Evolutionary conservation across 768 basidiomycete genomes (phyloP), one percentile per base, ranked within the genome.

Genomic region (Exidia glandulosa): DNA sequence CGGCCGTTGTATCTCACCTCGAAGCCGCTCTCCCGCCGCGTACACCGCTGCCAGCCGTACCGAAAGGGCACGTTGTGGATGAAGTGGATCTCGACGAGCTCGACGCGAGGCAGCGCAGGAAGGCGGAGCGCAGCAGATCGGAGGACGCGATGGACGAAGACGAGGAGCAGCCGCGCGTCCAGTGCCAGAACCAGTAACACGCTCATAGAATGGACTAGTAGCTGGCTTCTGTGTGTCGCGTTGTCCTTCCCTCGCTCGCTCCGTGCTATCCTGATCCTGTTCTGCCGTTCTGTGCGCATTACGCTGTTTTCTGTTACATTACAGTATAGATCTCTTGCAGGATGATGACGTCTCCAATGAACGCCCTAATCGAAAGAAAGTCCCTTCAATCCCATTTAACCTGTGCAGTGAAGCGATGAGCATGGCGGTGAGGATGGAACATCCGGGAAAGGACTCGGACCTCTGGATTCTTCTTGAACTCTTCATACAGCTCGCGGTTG

Each of bases 81-180:
- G 94, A 98, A 68, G 92, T 89, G 59, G 79, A 84, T 48, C 75
- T 97, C 54, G 82, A 87, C 57, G 87, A 94, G 65, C 82, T 85
- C 4, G 89, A 93, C 70, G 81, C 84, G 62, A 80, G 85, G 66
- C 77, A 82, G 73, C 66, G 70, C 68, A 73, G 71, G 74, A 73
- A 66, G 72, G 69, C 62, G 72, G 73, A 78, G 32, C 74, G 81
- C 65, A 45, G 41, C 23, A 60, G 64, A 19, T 76, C 76, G 31
- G 87, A 87, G 37, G 92, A 96, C 60, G 76, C 81, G 14, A 96
- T 96, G 94, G 94, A 97, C 65, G 93, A 95, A 73, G 94, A 95
- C 67, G 78, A 79, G 34, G 69, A 69, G 1, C 85, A 90, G 71
- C 92, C 93, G 29, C 86, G 92, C 37, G 94, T 97, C 54, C 94